These are phyloP conservation scores for Heimioporus sp. DNA, from an alignment of 768 basidiomycete genomes.

Conservation along the genomic window DNA sequence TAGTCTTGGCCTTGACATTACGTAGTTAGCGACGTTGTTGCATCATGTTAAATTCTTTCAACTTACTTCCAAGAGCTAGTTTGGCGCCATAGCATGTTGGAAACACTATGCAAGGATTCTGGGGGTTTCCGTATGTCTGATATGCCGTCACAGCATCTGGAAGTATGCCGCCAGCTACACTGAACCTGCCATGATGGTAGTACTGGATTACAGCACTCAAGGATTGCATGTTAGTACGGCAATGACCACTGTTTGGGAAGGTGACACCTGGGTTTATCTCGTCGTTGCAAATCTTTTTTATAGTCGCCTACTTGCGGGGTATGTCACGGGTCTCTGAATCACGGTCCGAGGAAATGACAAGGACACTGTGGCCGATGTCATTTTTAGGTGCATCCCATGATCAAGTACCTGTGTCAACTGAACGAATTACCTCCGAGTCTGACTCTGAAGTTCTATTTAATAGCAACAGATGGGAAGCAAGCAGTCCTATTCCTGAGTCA, in stretches of 20 bases:
- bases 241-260: no score
- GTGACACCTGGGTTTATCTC: no score
- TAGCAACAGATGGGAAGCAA: not conserved
- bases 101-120: constrained; percentile 57
- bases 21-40: constrained; percentile 2
- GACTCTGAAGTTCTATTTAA: not conserved
- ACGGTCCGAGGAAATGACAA: not conserved
- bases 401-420: no score
- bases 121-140: constrained; percentile 51
- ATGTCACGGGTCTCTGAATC: no score
- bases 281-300: no score
- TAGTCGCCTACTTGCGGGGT: no score
- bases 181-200: constrained; percentile 57
- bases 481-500: not conserved
- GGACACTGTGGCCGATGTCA: not conserved
- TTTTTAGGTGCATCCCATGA: not conserved
- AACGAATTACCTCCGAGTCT: no score
- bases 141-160: constrained; percentile 59
- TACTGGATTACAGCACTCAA: constrained; percentile 35
- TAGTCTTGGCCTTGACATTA: constrained; percentile 42
- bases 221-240: constrained; percentile 7
- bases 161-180: constrained; percentile 48
- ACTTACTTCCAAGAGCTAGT: constrained; percentile 43
- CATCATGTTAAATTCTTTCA: not conserved
- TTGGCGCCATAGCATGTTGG: constrained; percentile 58